Base-by-base conservation (phyloP, 2,329 filamentous ascomycete genomes). In the Neoscytalidium dimidiatum region DNA sequence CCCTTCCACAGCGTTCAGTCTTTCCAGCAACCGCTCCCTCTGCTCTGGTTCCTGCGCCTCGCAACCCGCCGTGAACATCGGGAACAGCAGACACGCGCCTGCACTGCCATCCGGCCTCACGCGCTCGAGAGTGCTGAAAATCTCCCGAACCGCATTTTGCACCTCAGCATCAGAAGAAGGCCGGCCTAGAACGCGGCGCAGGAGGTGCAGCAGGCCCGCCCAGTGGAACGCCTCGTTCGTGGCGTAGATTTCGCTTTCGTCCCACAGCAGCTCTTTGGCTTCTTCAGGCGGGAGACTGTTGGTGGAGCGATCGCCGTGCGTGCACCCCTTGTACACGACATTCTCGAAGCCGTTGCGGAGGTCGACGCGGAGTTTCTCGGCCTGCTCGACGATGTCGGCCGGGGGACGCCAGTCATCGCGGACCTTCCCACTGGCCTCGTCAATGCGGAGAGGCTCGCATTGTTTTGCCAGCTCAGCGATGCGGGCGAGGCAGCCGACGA, bases 51-150 rank as follows among this genome's bases (percentile, higher is more conserved):
- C 84, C 64, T 79, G 79, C 0, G 88, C 87, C 74, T 95, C 90
- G 69, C 91, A 94, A 0, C 92, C 92, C 1, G 92, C 92, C 1
- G 90, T 91, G 75, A 95, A 95, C 78, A 95, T 88, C 0, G 92
- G 92, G 68, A 95, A 94, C 43, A 95, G 75, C 19, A 92, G 79
- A 71, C 90, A 92, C 8, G 87, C 88, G 75, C 94, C 92, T 0
- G 91, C 90, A 17, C 87, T 88, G 31, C 88, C 88, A 5, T 90
- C 89, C 13, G 83, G 79, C 13, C 86, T 80, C 56, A 95, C 86
- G 41, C 84, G 85, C 23, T 81, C 81, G 67, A 94, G 79, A 33
- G 87, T 85, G 1, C 80, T 78, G 29, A 92, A 79, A 51, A 94
- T 90, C 67, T 86, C 83, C 41, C 81, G 76, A 4, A 94, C 86